Percentiles rank a stretch among this genome's conserved stretches.
Conservation (phyloP, 1,139 yeast species). For the Hansenula sp. region DNA sequence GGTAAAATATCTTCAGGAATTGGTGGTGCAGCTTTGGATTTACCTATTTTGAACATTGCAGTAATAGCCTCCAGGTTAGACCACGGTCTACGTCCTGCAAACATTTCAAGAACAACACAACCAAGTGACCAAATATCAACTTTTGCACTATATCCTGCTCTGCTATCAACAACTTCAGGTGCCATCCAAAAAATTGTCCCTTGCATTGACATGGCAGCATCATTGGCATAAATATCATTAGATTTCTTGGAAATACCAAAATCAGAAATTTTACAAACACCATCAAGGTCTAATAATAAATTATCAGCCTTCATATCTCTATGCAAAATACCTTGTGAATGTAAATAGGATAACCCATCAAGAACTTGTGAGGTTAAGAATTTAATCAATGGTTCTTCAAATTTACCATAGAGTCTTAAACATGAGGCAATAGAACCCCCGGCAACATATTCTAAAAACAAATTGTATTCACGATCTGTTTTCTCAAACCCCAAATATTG, state of each 20-base stretch:
- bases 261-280: constrained; percentile 93
- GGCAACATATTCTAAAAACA: constrained; percentile 92
- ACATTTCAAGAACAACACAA: constrained; percentile 95
- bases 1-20: constrained; percentile 82
- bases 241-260: constrained; percentile 94
- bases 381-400: constrained; percentile 73
- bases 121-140: constrained; percentile 93
- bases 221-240: constrained; percentile 81
- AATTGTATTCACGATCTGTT: constrained; percentile 67
- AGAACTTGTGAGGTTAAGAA: constrained; percentile 79
- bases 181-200: constrained; percentile 99
- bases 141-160: constrained; percentile 95
- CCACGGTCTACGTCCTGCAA: constrained; percentile 84
- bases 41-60: constrained; percentile 68
- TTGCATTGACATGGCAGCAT: constrained; percentile 96
- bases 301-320: constrained; percentile 97
- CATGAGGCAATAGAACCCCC: constrained; percentile 96
- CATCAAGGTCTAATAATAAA: constrained; percentile 81
- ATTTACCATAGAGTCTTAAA: constrained; percentile 77
- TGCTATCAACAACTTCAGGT: constrained; percentile 88
- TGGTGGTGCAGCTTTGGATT: constrained; percentile 85
- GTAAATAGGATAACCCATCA: constrained; percentile 81
- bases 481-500: constrained; percentile 94
- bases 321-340: constrained; percentile 83
- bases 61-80: constrained; percentile 75